Base-by-base conservation (phyloP, 2,329 filamentous ascomycete species). In the Tympanopsis confertula region DNA sequence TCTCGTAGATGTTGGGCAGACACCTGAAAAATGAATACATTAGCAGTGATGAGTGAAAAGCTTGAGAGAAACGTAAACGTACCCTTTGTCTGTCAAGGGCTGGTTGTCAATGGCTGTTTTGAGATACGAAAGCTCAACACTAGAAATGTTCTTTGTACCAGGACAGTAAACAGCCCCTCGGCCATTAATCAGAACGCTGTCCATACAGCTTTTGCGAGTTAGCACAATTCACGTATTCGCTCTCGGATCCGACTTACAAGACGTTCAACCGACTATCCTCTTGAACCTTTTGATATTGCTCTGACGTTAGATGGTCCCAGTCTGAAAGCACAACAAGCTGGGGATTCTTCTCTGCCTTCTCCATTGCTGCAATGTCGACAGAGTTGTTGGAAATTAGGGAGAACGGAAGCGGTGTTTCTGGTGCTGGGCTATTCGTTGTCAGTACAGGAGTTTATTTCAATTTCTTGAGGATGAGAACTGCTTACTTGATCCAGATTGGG, bases 251-350 rank as follows among this genome's bases (percentile, higher is more conserved):
- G 15, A 33, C 30, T 13, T 18, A 33, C 30, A 33, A 33, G 30
- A 33, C 17, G 17, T 33, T 15, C 10, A 12, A 33, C 7, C 30
- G 10, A 7, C 10, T 33, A 7, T 33, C 30, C 15, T 33, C 30
- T 15, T 12, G 7, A 12, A 15, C 30, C 15, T 33, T 10, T 15
- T 12, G 10, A 18, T 33, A 33, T 22, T 63, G 47, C 13, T 58
- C 49, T 1, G 63, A 67, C 1, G 61, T 63, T 15, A 58, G 53
- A 33, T 60, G 54, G 19, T 54, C 58, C 63, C 64, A 69, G 41
- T 70, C 66, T 3, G 63, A 60, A 18, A 68, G 45, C 17, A 69
- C 44, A 3, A 69, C 35, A 3, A 61, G 58, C 15, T 51, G 44
- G 1, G 56, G 53, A 10, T 54, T 49, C 2, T 47, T 41, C 42